These are phyloP conservation scores for Elongisporangium prolatum DNA, from an alignment of 352 stramenopile genomes.

Conservation along the genomic window DNA sequence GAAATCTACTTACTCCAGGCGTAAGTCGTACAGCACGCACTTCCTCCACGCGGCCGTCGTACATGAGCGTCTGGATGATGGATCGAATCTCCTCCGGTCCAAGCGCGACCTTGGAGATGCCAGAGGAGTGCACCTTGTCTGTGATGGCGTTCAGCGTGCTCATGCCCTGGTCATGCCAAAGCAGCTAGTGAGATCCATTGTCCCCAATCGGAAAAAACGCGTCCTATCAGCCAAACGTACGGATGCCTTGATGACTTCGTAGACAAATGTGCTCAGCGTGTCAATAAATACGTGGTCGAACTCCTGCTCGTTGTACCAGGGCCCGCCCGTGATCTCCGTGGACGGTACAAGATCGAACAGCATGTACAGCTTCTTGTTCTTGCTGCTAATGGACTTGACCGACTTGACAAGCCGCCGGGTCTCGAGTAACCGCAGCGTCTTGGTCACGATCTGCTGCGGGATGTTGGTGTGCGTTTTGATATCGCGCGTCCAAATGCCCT, in stretches of 20 bases:
- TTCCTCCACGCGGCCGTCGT: constrained; percentile 89
- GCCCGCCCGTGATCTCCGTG: constrained; percentile 98
- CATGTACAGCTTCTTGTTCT: constrained; percentile 99
- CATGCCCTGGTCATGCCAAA: constrained; percentile 35
- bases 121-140: constrained; percentile 87
- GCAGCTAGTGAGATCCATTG: background rate
- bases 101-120: constrained; percentile 89
- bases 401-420: constrained; percentile 97
- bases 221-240: constrained; percentile 13
- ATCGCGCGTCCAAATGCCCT: constrained; percentile 98
- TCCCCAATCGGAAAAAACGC: background rate
- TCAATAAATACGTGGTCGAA: constrained; percentile 99
- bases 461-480: constrained; percentile 98
- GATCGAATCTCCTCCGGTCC: constrained; percentile 87
- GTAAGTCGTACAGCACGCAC: constrained; percentile 76
- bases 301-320: constrained; percentile 99
- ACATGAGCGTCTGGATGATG: constrained; percentile 92
- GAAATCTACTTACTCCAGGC: constrained; percentile 46
- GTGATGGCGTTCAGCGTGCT: constrained; percentile 86
- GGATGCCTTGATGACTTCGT: constrained; percentile 85
- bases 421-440: constrained; percentile 97
- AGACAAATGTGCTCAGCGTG: constrained; percentile 94
- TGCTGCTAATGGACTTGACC: constrained; percentile 98
- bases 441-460: constrained; percentile 95
- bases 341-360: constrained; percentile 93